Percentiles rank a stretch among this genome's conserved stretches.
Conservation (phyloP, 768 basidiomycete species). For the Xerocomus spinulosus region DNA sequence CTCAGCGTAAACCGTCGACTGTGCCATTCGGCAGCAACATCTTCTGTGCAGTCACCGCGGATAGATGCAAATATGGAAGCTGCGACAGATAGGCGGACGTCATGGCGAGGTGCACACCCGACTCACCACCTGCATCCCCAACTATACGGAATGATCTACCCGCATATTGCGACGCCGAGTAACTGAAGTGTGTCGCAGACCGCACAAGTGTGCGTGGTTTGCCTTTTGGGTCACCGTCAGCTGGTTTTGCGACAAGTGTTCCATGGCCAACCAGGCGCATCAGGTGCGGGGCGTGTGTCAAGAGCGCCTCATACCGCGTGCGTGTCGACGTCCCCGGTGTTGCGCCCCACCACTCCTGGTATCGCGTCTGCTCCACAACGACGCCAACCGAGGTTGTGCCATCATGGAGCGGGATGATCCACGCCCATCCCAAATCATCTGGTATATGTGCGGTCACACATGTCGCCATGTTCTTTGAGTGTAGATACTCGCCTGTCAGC, state of each 20-base stretch:
- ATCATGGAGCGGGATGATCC: slow-evolving; percentile 67
- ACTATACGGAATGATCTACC: slow-evolving; percentile 53
- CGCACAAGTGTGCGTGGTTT: slow-evolving; percentile 31
- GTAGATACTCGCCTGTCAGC: slow-evolving; percentile 54
- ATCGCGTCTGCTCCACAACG: slow-evolving; percentile 53
- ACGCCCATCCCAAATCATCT: slow-evolving; percentile 71
- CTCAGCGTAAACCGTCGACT: slow-evolving; percentile 42
- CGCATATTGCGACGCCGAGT: slow-evolving; percentile 55
- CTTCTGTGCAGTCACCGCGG: slow-evolving; percentile 43
- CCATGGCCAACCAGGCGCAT: slow-evolving; percentile 28
- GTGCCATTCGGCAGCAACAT: slow-evolving; percentile 39
- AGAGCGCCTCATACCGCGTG: slow-evolving; percentile 41
- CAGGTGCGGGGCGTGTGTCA: slow-evolving; percentile 47
- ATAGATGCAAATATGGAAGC: slow-evolving; percentile 45
- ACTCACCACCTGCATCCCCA: slow-evolving; percentile 65
- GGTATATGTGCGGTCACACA: background rate
- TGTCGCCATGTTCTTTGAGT: too few species aligned
- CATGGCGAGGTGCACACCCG: slow-evolving; percentile 50
- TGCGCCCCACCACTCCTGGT: slow-evolving; percentile 36
- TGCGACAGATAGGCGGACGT: slow-evolving; percentile 46
- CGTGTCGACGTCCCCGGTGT: slow-evolving; percentile 27
- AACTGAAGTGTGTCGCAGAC: slow-evolving; percentile 59
- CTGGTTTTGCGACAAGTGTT: slow-evolving; percentile 15
- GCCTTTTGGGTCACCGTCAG: background rate
- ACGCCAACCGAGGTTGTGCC: slow-evolving; percentile 59